A percentile compares a stretch with the other conserved stretches of the same genome.
phyloP scores from a whole-genome alignment of 495 filamentous ascomycete genomes.

The Hypoxylon fuscum region DNA sequence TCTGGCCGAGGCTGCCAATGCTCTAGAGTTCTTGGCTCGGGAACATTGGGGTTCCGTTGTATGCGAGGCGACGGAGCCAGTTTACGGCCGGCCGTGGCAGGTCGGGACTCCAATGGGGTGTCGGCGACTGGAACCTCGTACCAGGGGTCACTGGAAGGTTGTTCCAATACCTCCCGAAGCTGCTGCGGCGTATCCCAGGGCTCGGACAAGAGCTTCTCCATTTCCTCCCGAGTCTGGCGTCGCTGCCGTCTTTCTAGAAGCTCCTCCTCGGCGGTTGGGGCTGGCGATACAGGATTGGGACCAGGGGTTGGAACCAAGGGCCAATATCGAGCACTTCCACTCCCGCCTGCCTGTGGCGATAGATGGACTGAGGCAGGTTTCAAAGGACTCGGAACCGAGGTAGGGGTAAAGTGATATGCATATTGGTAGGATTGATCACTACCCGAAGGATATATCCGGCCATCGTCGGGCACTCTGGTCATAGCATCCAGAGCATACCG shows the following conservation, averaged over 20 bases:
- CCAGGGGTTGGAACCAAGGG: slow-evolving; percentile 10
- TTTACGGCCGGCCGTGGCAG: not conserved
- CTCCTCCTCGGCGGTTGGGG: slow-evolving; percentile 10
- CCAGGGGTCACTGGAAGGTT: not conserved
- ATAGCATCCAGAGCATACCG: slow-evolving; percentile 59
- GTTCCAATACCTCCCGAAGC: slow-evolving; percentile 3
- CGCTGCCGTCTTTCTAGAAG: slow-evolving; percentile 13
- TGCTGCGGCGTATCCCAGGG: not conserved
- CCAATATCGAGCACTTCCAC: slow-evolving; percentile 18
- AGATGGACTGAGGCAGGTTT: slow-evolving; percentile 14
- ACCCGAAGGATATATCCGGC: slow-evolving; percentile 38
- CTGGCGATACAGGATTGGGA: slow-evolving; percentile 12
- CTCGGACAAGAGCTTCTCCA: not conserved
- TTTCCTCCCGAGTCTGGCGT: not conserved
- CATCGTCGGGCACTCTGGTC: slow-evolving; percentile 45
- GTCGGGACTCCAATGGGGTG: not conserved
- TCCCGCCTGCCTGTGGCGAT: slow-evolving; percentile 10
- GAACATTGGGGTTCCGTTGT: no score
- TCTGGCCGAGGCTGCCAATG: slow-evolving; percentile 42
- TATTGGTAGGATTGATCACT: slow-evolving; percentile 31
- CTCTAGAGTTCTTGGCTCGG: slow-evolving; percentile 29
- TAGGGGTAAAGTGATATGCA: slow-evolving; percentile 34
- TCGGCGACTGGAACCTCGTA: not conserved
- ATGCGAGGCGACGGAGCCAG: not conserved
- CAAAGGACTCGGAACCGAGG: slow-evolving; percentile 26